Percentiles rank a stretch among this genome's conserved stretches.
Conservation (phyloP, 2,329 filamentous ascomycete genomes). For the Hirsutella rhossiliensis region DNA sequence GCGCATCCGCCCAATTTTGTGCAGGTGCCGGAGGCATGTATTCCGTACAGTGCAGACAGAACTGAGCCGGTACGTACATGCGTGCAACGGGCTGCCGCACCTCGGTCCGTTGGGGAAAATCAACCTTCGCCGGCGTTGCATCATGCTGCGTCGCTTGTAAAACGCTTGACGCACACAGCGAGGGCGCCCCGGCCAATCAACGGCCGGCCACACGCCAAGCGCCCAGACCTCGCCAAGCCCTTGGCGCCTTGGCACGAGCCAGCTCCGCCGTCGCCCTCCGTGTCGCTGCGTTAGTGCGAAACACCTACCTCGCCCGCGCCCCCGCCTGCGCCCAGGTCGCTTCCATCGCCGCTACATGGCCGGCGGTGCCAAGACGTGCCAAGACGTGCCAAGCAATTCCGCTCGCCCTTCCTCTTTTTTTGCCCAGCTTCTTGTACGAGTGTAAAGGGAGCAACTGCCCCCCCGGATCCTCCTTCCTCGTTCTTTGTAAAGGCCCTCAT, state of each 20-base stretch:
- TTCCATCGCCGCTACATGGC: constrained; percentile 8
- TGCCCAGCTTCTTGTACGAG: constrained; percentile 20
- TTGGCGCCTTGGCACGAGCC: constrained; percentile 22
- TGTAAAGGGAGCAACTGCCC: constrained; percentile 24
- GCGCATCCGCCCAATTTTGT: too few species aligned
- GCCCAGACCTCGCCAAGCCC: constrained; percentile 26
- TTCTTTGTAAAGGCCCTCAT: constrained; percentile 1
- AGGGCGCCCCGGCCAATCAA: constrained; percentile 13
- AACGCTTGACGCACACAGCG: too few species aligned
- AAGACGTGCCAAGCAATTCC: constrained; percentile 22
- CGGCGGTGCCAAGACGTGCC: constrained; percentile 18
- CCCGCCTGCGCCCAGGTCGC: not conserved
- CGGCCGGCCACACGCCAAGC: constrained; percentile 16
- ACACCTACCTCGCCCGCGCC: not conserved
- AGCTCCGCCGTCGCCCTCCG: constrained; percentile 13
- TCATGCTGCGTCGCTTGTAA: too few species aligned
- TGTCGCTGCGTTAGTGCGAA: constrained; percentile 9
- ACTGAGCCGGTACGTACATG: too few species aligned
- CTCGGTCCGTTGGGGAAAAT: too few species aligned
- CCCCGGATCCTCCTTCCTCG: constrained; percentile 8
- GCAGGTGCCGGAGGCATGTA: too few species aligned
- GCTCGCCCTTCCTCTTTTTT: constrained; percentile 20
- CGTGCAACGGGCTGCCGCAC: too few species aligned
- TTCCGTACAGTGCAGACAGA: too few species aligned
- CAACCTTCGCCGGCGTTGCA: too few species aligned